Percentiles rank a stretch among this genome's conserved stretches.
Conservation (phyloP, 208 protist species). For the Wallacemonas rigidus region DNA sequence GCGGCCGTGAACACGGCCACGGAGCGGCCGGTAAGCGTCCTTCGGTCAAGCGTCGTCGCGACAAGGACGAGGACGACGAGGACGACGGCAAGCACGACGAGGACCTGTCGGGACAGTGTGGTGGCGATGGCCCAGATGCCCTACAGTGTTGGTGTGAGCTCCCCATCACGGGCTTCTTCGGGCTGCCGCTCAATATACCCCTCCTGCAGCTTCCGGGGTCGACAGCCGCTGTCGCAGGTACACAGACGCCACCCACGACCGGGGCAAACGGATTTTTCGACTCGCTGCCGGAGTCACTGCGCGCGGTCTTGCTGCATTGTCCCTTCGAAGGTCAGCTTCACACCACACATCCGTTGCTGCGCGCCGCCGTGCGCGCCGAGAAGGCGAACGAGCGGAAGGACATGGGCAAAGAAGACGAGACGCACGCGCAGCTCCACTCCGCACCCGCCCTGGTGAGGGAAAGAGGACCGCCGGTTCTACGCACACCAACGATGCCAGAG, state of each 20-base stretch:
- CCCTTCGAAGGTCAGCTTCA: conserved; percentile 45
- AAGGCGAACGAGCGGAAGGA: too few species aligned
- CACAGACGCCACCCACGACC: too few species aligned
- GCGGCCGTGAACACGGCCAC: not conserved
- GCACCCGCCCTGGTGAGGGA: not conserved
- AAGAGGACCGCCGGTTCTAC: conserved; percentile 10
- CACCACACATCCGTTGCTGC: conserved; percentile 55
- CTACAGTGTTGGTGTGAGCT: conserved; percentile 13
- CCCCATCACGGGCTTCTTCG: conserved; percentile 19
- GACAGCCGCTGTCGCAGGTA: not conserved
- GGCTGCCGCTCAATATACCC: conserved; percentile 10
- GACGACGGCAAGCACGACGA: not conserved
- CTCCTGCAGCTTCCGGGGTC: conserved; percentile 1
- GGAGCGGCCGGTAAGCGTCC: not conserved
- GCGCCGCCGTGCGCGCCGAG: conserved; percentile 21
- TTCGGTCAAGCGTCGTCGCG: conserved; percentile 5
- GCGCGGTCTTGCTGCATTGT: conserved; percentile 50
- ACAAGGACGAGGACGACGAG: not conserved
- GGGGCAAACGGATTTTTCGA: conserved; percentile 2
- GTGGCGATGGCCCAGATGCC: not conserved
- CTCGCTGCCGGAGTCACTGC: conserved; percentile 1
- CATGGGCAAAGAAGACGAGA: not conserved
- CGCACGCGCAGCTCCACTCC: not conserved
- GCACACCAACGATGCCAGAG: not conserved
- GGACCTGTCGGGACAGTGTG: not conserved